A percentile compares a stretch with the other conserved stretches of the same genome.
Conservation (phyloP, 768 basidiomycete genomes). For the Hirschioporus abietinus region DNA sequence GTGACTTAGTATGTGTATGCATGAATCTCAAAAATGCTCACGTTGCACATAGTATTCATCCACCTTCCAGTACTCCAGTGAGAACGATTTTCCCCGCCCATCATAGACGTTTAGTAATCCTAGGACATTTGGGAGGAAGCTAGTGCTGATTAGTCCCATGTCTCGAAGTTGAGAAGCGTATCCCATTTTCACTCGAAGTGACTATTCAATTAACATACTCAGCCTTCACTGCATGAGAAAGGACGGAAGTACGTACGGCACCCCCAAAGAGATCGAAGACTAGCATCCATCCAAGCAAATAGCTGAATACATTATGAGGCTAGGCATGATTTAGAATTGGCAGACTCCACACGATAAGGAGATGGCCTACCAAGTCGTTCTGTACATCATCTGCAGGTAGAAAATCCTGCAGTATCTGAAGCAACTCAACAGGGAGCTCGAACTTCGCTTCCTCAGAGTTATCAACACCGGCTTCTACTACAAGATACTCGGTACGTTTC, state of each 20-base stretch:
- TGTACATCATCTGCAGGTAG: constrained; percentile 31
- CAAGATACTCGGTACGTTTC: constrained; percentile 75
- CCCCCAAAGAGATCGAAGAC: constrained; percentile 78
- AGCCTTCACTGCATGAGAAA: neutral
- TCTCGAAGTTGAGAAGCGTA: constrained; percentile 86
- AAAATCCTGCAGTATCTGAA: constrained; percentile 53
- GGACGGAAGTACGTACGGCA: constrained; percentile 50
- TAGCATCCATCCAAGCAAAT: constrained; percentile 88
- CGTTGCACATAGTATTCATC: constrained; percentile 78
- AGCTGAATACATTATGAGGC: constrained; percentile 48
- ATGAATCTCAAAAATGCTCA: constrained; percentile 29
- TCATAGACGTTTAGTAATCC: constrained; percentile 61
- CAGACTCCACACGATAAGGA: constrained; percentile 7
- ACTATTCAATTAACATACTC: constrained; percentile 39
- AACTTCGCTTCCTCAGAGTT: constrained; percentile 48
- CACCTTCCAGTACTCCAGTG: constrained; percentile 79
- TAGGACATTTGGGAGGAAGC: constrained; percentile 72
- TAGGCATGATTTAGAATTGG: constrained; percentile 4
- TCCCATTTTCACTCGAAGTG: constrained; percentile 75
- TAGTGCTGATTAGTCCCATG: constrained; percentile 51
- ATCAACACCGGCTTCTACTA: constrained; percentile 84
- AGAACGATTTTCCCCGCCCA: constrained; percentile 62
- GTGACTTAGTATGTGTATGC: constrained; percentile 6
- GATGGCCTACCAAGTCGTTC: neutral
- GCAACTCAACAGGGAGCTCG: constrained; percentile 60